Evolutionary conservation across 2,329 filamentous ascomycete species (phyloP), one percentile per base, ranked within the genome.

Genomic region (Hortaea werneckii): DNA sequence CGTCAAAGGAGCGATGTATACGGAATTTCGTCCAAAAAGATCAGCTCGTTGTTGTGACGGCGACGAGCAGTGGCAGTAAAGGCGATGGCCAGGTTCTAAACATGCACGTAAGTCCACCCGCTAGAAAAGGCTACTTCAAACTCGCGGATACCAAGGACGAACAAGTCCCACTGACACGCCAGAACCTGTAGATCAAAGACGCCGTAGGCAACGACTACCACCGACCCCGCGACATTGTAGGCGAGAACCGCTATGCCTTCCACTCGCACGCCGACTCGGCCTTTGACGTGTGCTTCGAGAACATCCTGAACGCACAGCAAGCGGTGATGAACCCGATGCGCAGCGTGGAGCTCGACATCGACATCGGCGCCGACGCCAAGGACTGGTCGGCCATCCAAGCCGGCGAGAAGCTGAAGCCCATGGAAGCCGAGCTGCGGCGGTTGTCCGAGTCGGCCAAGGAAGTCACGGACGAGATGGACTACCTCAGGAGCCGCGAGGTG

Each of bases 341-440:
- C 55, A 78, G 84, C 65, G 70, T 95, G 55, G 89, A 95, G 71
- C 84, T 95, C 59, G 89, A 95, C 68, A 85, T 95, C 65, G 89
- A 95, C 67, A 94, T 95, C 60, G 89, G 89, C 60, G 89, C 89
- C 68, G 89, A 95, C 67, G 92, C 92, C 54, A 94, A 94, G 69
- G 92, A 98, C 72, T 98, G 92, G 92, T 88, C 83, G 54, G 87
- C 87, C 58, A 94, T 96, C 65, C 88, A 95, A 71, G 87, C 87
- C 47, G 85, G 83, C 53, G 92, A 98, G 79, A 96, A 96, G 77
- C 82, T 98, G 58, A 94, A 95, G 78, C 92, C 92, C 41, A 80
- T 95, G 58, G 92, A 98, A 73, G 88, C 87, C 12, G 92, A 96
- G 67, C 79, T 98, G 62, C 83, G 89, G 61, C 82, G 88, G 57